Percentiles rank a stretch among this genome's conserved stretches.
Conservation (phyloP, 169 alveolate genomes). For the Plasmodium knowlesi region DNA sequence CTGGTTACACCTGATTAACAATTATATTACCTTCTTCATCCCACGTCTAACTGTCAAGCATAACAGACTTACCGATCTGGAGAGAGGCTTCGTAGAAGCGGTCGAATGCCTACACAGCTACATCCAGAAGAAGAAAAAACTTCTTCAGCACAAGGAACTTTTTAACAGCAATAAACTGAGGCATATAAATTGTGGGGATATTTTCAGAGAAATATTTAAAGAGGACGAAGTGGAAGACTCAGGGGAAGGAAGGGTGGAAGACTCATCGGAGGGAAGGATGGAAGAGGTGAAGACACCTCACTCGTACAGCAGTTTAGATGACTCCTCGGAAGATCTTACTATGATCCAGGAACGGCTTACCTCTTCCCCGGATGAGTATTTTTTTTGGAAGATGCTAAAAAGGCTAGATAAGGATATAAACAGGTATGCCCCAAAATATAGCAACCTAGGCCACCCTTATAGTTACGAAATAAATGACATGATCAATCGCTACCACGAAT, state of each 20-base stretch:
- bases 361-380: background rate
- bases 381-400: constrained; percentile 54
- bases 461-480: constrained; percentile 50
- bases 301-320: constrained; percentile 6
- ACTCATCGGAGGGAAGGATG: background rate
- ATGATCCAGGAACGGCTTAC: background rate
- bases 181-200: constrained; percentile 2
- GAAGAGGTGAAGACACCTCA: background rate
- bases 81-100: constrained; percentile 7
- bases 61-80: constrained; percentile 24
- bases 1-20: constrained; percentile 56
- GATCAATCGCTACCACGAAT: background rate
- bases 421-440: background rate
- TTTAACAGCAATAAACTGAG: background rate
- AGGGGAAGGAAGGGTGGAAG: background rate
- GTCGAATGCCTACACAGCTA: constrained; percentile 9
- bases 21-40: constrained; percentile 49
- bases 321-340: background rate
- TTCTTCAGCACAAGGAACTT: background rate
- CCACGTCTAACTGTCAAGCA: constrained; percentile 40
- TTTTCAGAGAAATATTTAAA: constrained; percentile 18
- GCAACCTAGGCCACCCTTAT: constrained; percentile 32
- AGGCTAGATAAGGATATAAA: constrained; percentile 49
- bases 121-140: constrained; percentile 14
- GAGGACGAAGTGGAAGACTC: background rate